These are phyloP conservation scores for Glarea lozoyensis DNA, from an alignment of 495 filamentous ascomycete genomes.

Conservation along the genomic window DNA sequence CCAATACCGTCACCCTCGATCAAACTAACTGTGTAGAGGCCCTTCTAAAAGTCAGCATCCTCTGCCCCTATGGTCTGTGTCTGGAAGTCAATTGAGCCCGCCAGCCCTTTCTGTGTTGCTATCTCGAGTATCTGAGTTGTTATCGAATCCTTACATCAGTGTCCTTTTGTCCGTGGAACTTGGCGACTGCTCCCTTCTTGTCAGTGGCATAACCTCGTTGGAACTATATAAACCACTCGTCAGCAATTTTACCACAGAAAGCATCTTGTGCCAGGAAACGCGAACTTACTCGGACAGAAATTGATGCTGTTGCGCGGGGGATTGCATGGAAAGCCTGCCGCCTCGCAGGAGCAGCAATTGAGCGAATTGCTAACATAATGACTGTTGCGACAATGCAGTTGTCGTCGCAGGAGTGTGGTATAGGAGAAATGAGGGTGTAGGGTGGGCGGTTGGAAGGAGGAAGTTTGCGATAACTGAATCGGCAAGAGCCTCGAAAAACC, in stretches of 20 bases:
- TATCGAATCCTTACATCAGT: slow-evolving; percentile 57
- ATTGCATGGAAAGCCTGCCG: slow-evolving; percentile 35
- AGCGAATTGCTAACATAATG: slow-evolving; percentile 43
- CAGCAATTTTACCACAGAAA: slow-evolving; percentile 4
- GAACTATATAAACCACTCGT: slow-evolving; percentile 10
- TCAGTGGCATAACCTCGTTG: slow-evolving; percentile 22
- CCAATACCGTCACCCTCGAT: slow-evolving; percentile 99
- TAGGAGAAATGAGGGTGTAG: slow-evolving; percentile 16
- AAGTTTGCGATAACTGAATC: slow-evolving; percentile 20
- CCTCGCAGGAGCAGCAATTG: slow-evolving; percentile 40
- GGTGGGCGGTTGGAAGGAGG: slow-evolving; percentile 17
- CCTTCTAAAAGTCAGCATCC: slow-evolving; percentile 40
- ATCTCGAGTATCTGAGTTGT: slow-evolving; percentile 2
- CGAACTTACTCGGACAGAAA: slow-evolving; percentile 15
- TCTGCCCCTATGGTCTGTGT: background rate
- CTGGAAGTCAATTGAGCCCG: slow-evolving; percentile 13
- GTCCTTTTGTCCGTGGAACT: slow-evolving; percentile 85
- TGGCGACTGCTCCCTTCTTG: slow-evolving; percentile 68
- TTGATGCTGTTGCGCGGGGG: slow-evolving; percentile 26
- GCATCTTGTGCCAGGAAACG: slow-evolving; percentile 5
- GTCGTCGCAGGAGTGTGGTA: slow-evolving; percentile 12
- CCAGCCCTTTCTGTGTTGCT: slow-evolving; percentile 3
- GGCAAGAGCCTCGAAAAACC: background rate
- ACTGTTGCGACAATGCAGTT: slow-evolving; percentile 7
- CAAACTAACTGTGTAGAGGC: slow-evolving; percentile 88